Base-by-base conservation (phyloP, 2,329 filamentous ascomycete species). In the Phaeosphaeria sp. region DNA sequence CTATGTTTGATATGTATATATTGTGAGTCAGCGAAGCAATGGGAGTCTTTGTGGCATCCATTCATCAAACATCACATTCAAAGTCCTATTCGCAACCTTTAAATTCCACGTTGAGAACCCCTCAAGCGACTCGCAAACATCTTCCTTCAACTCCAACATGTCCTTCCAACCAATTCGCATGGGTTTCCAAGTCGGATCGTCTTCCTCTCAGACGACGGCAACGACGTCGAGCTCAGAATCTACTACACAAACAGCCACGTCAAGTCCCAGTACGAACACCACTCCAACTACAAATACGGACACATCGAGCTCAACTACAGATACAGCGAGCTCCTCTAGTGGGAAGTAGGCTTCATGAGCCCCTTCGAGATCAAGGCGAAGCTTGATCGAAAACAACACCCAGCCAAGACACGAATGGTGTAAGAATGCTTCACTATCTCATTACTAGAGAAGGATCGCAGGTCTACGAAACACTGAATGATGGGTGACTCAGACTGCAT, bases 121-220 rank as follows among this genome's bases (percentile, higher is more conserved):
- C 30, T 36, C 30, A 15, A 13, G 13, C 13, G 3, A 3, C 3
- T 36, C 30, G 30, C 43, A 44, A 20, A 18, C 7, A 5, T 21
- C 18, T 11, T 20, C 6, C 15, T n/a, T 43, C 41, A 17, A 21
- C 21, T 23, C 23, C 21, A 59, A 3, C 15, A 66, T 67, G 64
- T 63, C 59, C 11, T 64, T 73, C 13, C 63, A 71, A 17, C 72
- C 72, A 0, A 72, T 74, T 36, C 70, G 72, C 48, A 63, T 75
- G 51, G 56, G 69, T 6, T 72, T 75, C 21, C 72, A 75, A 60
- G 61, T 74, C 41, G 30, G 30, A 13, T 36, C 30, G 13, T 36
- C 30, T 15, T 36, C 30, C 59, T 66, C 10, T 58, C 66, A 17
- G 57, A 52, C 44, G 57, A 52, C 44, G 53, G 57, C 42, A 63